Base-by-base conservation (phyloP, 2,329 filamentous ascomycete species). In the Blumeriella jaapii region DNA sequence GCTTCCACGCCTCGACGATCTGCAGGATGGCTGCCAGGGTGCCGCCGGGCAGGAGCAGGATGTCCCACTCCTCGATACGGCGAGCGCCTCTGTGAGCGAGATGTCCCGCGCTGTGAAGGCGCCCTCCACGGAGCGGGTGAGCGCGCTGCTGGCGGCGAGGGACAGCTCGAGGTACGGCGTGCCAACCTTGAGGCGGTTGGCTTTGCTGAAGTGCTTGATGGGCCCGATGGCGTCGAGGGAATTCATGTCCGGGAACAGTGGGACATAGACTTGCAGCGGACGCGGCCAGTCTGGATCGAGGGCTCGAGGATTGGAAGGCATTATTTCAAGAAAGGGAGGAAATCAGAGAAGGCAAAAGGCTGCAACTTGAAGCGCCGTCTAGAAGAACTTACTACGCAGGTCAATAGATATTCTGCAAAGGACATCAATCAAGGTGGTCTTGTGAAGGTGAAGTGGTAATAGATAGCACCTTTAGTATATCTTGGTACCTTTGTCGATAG, bases 211-310 rank as follows among this genome's bases (percentile, higher is more conserved):
- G 24, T 27, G 24, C 15, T 34, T 25, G 23, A 34, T 34, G 4
- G 31, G 31, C 2, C 31, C 31, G 9, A 27, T 34, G n/a, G 31
- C 31, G 12, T 34, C 31, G 31, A 34, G 28, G 6, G 31, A 27
- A 18, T 34, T 34, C 16, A 34, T 19, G 24, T 28, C 16, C n/a
- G 31, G 31, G 16, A 34, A 34, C 24, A 34, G 31, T 11, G 31
- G 24, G 16, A 34, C 28, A 13, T 27, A 25, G 24, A 34, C 24
- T 28, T 28, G 27, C 1, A 34, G n/a, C 4, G 31, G 23, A 17
- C 12, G 24, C 4, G 7, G 16, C 2, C 15, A 13, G 4, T 15
- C 19, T 11, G 9, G 20, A 9, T 28, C 15, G 4, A 34, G 16
- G 4, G 31, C 31, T 16, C 31, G 31, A 5, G 31, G 31, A 13